Percentiles rank a stretch among this genome's conserved stretches.
Conservation (phyloP, 1,284 basidiomycete genomes). For the Phellinidium pouzarii region DNA sequence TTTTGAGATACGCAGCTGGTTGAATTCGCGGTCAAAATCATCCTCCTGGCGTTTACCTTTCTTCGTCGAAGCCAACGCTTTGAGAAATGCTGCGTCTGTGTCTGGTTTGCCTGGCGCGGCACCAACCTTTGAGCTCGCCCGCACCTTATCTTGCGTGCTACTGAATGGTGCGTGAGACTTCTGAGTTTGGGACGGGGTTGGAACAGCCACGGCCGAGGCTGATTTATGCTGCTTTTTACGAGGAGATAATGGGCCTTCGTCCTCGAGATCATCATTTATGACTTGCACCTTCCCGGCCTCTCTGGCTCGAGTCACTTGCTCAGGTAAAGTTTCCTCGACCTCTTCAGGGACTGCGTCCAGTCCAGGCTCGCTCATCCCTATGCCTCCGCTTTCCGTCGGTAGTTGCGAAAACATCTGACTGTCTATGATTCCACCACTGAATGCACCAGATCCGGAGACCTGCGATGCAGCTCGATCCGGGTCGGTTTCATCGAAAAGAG, state of each 20-base stretch:
- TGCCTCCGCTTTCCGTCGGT: constrained; percentile 22
- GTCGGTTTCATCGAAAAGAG: constrained; percentile 61
- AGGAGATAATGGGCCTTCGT: constrained; percentile 16
- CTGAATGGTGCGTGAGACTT: neutral
- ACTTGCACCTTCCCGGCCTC: constrained; percentile 35
- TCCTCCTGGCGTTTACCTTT: constrained; percentile 66
- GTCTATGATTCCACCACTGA: constrained; percentile 17
- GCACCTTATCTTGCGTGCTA: constrained; percentile 2
- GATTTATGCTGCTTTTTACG: constrained; percentile 6
- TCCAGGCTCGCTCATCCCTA: constrained; percentile 19
- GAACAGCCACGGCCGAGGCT: constrained; percentile 17
- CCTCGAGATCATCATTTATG: constrained; percentile 30
- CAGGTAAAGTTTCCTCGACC: constrained; percentile 39
- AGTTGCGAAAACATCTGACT: constrained; percentile 6
- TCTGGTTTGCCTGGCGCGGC: constrained; percentile 49
- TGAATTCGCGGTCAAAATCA: constrained; percentile 79
- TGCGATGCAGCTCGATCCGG: constrained; percentile 34
- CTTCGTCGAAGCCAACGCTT: constrained; percentile 67
- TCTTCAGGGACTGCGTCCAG: constrained; percentile 46
- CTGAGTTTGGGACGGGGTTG: neutral
- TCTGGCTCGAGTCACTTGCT: constrained; percentile 17
- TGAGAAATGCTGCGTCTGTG: constrained; percentile 60
- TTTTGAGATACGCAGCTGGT: constrained; percentile 71
- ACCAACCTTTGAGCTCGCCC: constrained; percentile 24
- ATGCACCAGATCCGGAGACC: neutral